These are phyloP conservation scores for Barnettozyma hawaiiensis DNA, from an alignment of 1,139 yeast species.

Conservation along the genomic window DNA sequence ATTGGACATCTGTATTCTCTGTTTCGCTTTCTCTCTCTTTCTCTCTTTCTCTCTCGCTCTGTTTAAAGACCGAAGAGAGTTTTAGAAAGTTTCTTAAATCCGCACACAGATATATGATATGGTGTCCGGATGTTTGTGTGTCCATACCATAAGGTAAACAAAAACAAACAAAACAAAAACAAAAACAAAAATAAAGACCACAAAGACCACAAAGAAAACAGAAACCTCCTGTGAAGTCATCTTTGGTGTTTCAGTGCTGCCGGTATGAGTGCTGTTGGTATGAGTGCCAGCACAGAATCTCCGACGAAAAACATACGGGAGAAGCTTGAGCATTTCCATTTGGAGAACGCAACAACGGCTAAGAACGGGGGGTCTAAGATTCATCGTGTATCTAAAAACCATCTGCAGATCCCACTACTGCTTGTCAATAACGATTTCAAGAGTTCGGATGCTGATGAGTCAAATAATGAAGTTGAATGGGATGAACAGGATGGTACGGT, in stretches of 20 bases:
- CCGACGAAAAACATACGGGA: constrained; percentile 16
- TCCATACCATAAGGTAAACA: not conserved
- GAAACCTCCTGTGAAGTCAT: too few relatives aligned
- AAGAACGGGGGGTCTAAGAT: not conserved
- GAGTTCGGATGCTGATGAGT: constrained; percentile 36
- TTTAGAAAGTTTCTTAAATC: constrained; percentile 6
- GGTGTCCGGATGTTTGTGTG: not conserved
- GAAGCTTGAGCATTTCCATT: constrained; percentile 11
- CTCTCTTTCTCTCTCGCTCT: too few relatives aligned
- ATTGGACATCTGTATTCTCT: constrained; percentile 18
- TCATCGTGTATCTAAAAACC: constrained; percentile 11
- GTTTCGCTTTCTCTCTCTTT: not conserved
- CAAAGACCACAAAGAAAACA: not conserved
- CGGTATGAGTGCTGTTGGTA: constrained; percentile 2
- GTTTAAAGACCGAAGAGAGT: not conserved
- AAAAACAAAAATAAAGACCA: constrained; percentile 5
- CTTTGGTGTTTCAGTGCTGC: too few relatives aligned
- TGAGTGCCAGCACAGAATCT: constrained; percentile 7
- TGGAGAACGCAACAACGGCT: not conserved
- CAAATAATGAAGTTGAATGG: constrained; percentile 16
- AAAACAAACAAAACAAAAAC: not conserved
- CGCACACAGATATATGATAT: not conserved
- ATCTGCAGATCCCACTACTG: constrained; percentile 42
- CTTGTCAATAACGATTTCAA: constrained; percentile 39
- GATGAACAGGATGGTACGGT: constrained; percentile 11